These are phyloP conservation scores for Hylodesmum podocarpum DNA, from an alignment of 306 rosid genomes.

Conservation along the genomic window DNA sequence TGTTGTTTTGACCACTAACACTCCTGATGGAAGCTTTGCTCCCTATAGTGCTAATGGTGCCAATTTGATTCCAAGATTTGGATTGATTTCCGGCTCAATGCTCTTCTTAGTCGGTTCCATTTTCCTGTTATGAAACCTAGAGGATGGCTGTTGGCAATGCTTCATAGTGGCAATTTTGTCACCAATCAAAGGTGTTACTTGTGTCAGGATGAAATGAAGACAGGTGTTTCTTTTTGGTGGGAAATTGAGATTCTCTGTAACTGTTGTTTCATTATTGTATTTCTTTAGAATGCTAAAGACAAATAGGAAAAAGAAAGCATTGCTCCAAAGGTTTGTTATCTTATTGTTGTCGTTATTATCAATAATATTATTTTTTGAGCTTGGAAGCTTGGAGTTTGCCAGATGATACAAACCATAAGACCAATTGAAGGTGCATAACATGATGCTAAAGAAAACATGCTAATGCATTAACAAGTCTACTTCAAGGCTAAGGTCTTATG, in stretches of 20 bases:
- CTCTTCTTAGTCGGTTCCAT: conserved; percentile 46
- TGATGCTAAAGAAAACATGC: background rate
- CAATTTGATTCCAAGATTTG: conserved; percentile 42
- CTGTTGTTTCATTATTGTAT: conserved; percentile 18
- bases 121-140: conserved; percentile 47
- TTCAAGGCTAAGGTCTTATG: background rate
- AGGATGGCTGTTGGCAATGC: conserved; percentile 24
- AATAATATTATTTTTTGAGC: conserved; percentile 27
- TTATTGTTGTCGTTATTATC: conserved; percentile 20
- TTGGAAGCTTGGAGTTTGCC: background rate
- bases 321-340: conserved; percentile 3
- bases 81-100: conserved; percentile 43
- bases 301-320: conserved; percentile 18
- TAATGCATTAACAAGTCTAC: background rate
- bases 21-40: conserved; percentile 71
- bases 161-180: conserved; percentile 33
- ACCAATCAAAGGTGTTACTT: conserved; percentile 13
- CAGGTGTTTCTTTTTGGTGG: conserved; percentile 8
- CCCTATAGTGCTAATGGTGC: conserved; percentile 38
- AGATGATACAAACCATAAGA: conserved; percentile 4
- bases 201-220: conserved; percentile 4
- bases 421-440: conserved; percentile 26
- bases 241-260: conserved; percentile 17
- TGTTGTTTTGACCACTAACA: conserved; percentile 68
- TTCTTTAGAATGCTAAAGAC: conserved; percentile 13